Evolutionary conservation across 345 rosid species (phyloP).

Genomic region (Syzygium oleosum): DNA sequence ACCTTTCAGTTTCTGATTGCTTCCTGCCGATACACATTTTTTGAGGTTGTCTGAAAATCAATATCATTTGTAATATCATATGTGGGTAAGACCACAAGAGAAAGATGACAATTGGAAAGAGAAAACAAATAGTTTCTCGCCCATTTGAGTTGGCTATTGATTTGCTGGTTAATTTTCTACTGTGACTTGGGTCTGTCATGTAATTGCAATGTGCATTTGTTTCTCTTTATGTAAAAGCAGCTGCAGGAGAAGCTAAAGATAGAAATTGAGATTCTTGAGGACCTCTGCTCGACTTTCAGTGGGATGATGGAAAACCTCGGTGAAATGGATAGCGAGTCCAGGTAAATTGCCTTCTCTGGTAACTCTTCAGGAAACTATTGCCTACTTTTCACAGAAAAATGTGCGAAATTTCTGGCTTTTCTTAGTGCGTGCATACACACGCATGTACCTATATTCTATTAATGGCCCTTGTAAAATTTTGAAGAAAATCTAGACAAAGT

Average conservation of each 20-base stretch:
- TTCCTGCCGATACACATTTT: not conserved
- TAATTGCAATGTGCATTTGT: not conserved
- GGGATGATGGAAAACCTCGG: slow-evolving; percentile 63
- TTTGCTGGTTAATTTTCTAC: not conserved
- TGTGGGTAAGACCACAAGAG: not conserved
- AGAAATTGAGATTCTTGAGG: slow-evolving; percentile 59
- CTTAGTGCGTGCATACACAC: fast-evolving
- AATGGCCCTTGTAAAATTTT: not conserved
- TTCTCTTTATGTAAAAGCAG: slow-evolving; percentile 19
- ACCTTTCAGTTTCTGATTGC: not conserved
- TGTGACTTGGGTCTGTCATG: not conserved
- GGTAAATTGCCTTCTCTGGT: slow-evolving; percentile 21
- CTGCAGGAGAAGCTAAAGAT: slow-evolving; percentile 36
- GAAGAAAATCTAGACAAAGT: not conserved
- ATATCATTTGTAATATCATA: not conserved
- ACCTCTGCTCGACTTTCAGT: slow-evolving; percentile 43
- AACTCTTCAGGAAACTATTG: not conserved
- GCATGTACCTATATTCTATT: not conserved
- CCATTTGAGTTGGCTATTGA: not conserved
- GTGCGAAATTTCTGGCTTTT: not conserved
- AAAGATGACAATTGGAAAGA: not conserved
- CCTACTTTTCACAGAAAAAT: not conserved
- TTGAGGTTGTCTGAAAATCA: not conserved
- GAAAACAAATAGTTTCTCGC: not conserved
- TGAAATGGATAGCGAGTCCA: slow-evolving; percentile 24